Base-by-base conservation (phyloP, 768 basidiomycete genomes). In the Cyclocybe aegerita region DNA sequence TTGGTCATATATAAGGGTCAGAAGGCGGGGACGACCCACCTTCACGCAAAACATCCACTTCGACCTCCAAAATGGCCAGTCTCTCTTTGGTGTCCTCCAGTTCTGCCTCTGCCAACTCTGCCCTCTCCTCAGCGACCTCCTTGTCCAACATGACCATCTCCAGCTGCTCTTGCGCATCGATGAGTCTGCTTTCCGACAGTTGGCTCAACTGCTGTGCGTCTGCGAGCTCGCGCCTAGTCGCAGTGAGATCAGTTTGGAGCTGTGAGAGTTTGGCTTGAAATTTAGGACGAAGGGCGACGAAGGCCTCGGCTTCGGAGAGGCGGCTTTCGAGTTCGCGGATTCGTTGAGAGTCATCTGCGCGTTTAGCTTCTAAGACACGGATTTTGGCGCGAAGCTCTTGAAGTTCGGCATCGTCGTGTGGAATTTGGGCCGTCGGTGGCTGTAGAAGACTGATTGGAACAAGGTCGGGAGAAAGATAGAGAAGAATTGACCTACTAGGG, bases 131-230 rank as follows among this genome's bases (percentile, higher is more conserved):
- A 0, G 96, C 95, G 35, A 98, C 85, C 66, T 99, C 97, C 70
- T 93, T 93, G 65, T 99, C 97, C 58, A 99, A 70, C 79, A 90
- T 90, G 2, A 85, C 78, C 88, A 98, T 93, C 71, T 99, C 97
- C 35, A 98, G 70, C 63, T 95, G 91, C 50, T 98, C 96, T 46
- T 89, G 83, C 1, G 87, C 65, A 64, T 98, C 96, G 2, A 85
- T 70, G 1, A 90, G 73, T 16, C 89, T 78, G 11, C 70, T 71
- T 55, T 95, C 90, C 0, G 85, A 73, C 32, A 93, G 71, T 32
- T 85, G 78, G 0, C 83, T 76, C n/a, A 93, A 73, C 52, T 92
- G 87, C 53, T 88, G 78, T 7, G 83, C 70, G 58, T 96, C 93
- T 2, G 88, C 80, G 30, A 93, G 73, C 49, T 89, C 83, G 3